Evolutionary conservation across 768 basidiomycete species (phyloP).

Genomic region (Coprinopsis sp.): DNA sequence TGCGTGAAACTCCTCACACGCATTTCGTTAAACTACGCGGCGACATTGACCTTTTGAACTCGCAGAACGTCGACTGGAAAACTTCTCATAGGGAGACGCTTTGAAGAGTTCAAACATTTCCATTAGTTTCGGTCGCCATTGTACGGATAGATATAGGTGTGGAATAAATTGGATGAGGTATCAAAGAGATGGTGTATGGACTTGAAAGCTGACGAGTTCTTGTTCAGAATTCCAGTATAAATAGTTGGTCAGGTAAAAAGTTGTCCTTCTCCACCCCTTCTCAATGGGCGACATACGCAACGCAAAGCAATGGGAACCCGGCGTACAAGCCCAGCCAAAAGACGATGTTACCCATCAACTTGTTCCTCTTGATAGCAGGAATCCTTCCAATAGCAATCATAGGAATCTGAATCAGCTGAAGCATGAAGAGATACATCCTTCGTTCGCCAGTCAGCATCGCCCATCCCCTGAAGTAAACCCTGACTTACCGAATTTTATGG

Average conservation of each 20-base stretch:
- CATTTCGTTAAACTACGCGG: not conserved
- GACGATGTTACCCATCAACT: constrained; percentile 74
- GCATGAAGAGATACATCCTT: constrained; percentile 84
- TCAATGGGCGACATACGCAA: constrained; percentile 50
- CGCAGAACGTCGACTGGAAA: not conserved
- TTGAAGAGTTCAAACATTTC: not conserved
- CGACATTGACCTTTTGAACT: not conserved
- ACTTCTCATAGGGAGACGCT: not conserved
- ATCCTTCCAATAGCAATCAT: constrained; percentile 79
- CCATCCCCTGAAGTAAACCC: not conserved
- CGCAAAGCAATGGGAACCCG: constrained; percentile 91
- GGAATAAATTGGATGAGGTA: too few species aligned
- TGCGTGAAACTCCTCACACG: not conserved
- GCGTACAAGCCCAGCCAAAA: constrained; percentile 93
- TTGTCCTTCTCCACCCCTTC: not conserved
- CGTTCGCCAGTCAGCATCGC: not conserved
- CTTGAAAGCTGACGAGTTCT: too few species aligned
- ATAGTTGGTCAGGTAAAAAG: too few species aligned
- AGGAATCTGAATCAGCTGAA: constrained; percentile 83
- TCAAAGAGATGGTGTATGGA: too few species aligned
- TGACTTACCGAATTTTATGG: constrained; percentile 75
- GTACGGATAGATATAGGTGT: not conserved
- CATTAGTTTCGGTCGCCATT: not conserved
- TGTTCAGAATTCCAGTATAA: too few species aligned
- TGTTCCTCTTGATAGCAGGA: constrained; percentile 75